These are phyloP conservation scores for Mikania micrantha DNA, from an alignment of 129 eudicot species.

Conservation along the genomic window DNA sequence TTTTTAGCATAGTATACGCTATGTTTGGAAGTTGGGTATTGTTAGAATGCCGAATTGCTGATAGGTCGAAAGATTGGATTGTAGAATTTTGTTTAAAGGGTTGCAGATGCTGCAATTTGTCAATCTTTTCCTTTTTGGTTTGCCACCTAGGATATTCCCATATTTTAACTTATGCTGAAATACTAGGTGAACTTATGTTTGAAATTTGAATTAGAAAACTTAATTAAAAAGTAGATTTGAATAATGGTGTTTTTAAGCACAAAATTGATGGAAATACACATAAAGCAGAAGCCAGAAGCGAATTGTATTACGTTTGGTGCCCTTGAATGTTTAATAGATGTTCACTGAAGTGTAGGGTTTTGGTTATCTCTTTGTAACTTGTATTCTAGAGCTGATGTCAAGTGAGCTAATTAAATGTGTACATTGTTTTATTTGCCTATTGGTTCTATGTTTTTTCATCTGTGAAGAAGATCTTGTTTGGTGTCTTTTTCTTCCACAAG, in stretches of 20 bases:
- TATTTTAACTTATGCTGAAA: background rate
- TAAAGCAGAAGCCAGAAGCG: background rate
- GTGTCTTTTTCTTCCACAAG: background rate
- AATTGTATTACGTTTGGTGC: background rate
- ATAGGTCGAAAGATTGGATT: background rate
- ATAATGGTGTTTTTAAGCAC: background rate
- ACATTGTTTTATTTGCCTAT: background rate
- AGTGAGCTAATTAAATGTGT: background rate
- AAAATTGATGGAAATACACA: background rate
- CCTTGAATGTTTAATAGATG: background rate
- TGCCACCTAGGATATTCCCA: background rate
- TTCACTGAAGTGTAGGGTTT: background rate
- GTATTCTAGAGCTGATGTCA: background rate
- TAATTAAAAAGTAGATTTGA: background rate
- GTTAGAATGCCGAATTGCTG: background rate
- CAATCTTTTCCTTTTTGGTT: background rate
- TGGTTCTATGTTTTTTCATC: slow-evolving; percentile 14
- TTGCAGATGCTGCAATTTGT: background rate
- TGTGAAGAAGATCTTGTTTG: background rate
- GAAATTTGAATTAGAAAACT: background rate
- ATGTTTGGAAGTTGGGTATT: background rate
- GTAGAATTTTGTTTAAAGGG: background rate
- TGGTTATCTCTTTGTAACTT: background rate
- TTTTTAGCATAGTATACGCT: background rate
- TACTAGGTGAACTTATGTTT: background rate